Evolutionary conservation across 2,329 filamentous ascomycete species (phyloP), one percentile per base, ranked within the genome.

Genomic region (Colletotrichum salicis): DNA sequence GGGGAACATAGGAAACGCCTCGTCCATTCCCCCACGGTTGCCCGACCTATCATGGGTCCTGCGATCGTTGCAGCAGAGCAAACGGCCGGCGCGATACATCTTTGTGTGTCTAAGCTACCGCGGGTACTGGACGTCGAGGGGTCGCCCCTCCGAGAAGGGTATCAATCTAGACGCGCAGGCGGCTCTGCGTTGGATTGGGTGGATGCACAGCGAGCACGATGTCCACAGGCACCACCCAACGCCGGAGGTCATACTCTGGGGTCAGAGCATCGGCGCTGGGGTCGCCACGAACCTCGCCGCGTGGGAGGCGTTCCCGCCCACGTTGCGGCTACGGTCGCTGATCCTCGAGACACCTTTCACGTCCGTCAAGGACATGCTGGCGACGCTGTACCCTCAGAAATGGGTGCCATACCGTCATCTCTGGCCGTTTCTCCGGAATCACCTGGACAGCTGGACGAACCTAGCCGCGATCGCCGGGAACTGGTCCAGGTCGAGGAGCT

Each of bases 351-450:
- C 93, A 0, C 93, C 93, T 0, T 95, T 95, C 73, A 88, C 91
- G 1, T 93, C 90, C 55, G 88, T 94, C 67, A 86, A 88, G 70
- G 88, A 87, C 22, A 94, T 96, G 92, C 84, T 96, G 6, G 82
- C 88, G 54, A 90, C 89, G 1, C 80, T 96, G 3, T 96, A 95
- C 77, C 93, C 93, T 1, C 92, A 95, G 76, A 93, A 89, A 75
- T 95, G 93, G 92, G 83, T 95, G 7, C 93, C 93, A 0, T 96
- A 96, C 78, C 88, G 88, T 58, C 90, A 95, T 78, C 84, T 96
- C 0, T 90, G 90, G 85, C 92, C 91, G 0, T 95, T 95, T 77
- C 84, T 95, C 12, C 86, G 92, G 75, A 95, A 87, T 71, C 87
- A 89, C 52, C 80, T 91, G 45, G 86, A 91, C 74, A 89, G 84